phyloP scores from a whole-genome alignment of 257 asterid species.

The Plantago elongata region DNA sequence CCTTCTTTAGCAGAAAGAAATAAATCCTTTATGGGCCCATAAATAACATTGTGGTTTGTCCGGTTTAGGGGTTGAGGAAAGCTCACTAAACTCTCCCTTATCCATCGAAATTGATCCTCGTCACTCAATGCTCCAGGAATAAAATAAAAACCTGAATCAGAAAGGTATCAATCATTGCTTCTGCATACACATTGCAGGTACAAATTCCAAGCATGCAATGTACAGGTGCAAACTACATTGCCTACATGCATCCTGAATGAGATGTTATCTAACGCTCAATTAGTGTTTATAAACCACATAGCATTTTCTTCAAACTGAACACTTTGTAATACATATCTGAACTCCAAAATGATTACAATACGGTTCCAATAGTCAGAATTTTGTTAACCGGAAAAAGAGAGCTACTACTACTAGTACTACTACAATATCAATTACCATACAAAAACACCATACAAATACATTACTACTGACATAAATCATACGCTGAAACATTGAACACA shows the following conservation, averaged over 20 bases:
- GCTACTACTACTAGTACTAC: too few species aligned
- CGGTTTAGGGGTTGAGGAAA: slow-evolving; percentile 93
- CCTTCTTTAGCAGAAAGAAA: slow-evolving; percentile 63
- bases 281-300: too few species aligned
- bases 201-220: not conserved
- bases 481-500: too few species aligned
- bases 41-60: slow-evolving; percentile 82
- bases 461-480: too few species aligned
- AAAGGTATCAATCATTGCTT: not conserved
- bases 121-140: slow-evolving; percentile 78
- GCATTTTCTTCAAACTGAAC: too few species aligned
- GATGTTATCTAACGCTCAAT: too few species aligned
- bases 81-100: slow-evolving; percentile 68
- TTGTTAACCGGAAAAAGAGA: too few species aligned
- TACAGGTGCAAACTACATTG: not conserved
- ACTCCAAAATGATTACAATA: too few species aligned
- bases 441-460: too few species aligned
- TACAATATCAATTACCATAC: too few species aligned
- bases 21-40: slow-evolving; percentile 70
- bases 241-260: not conserved
- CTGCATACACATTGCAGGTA: not conserved
- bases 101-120: slow-evolving; percentile 80
- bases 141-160: slow-evolving; percentile 71
- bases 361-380: too few species aligned
- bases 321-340: too few species aligned